These are phyloP conservation scores for Blastocladiella emersonii DNA, from an alignment of 371 early-diverging fungal species.

Conservation along the genomic window DNA sequence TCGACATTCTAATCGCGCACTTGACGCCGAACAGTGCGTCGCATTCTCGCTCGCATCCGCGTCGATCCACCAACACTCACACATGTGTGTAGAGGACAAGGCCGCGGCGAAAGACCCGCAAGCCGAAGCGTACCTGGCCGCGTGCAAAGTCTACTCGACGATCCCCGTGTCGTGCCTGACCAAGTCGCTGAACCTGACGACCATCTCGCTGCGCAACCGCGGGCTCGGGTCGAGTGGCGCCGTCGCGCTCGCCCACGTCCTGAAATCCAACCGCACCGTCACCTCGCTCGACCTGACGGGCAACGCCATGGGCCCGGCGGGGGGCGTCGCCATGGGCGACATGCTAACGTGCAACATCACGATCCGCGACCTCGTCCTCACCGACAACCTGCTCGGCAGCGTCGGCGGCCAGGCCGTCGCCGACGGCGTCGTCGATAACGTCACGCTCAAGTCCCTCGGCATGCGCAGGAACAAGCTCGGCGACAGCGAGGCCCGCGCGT, in stretches of 20 bases:
- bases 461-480: background rate
- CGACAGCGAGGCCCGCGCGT: background rate
- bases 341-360: constrained; percentile 1
- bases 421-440: background rate
- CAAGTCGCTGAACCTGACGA: background rate
- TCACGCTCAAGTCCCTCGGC: background rate
- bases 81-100: background rate
- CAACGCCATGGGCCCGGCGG: background rate
- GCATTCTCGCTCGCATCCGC: too few relatives aligned
- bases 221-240: background rate
- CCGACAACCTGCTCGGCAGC: background rate
- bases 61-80: too few relatives aligned
- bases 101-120: background rate
- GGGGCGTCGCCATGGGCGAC: background rate
- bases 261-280: background rate
- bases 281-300: background rate
- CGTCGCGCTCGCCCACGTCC: background rate
- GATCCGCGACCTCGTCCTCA: background rate
- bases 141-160: background rate
- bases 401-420: background rate
- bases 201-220: background rate
- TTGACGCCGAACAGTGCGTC: background rate
- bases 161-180: background rate
- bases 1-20: background rate
- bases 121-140: background rate